Evolutionary conservation across 768 basidiomycete species (phyloP).

Genomic region (Xerocomus spinulosus): DNA sequence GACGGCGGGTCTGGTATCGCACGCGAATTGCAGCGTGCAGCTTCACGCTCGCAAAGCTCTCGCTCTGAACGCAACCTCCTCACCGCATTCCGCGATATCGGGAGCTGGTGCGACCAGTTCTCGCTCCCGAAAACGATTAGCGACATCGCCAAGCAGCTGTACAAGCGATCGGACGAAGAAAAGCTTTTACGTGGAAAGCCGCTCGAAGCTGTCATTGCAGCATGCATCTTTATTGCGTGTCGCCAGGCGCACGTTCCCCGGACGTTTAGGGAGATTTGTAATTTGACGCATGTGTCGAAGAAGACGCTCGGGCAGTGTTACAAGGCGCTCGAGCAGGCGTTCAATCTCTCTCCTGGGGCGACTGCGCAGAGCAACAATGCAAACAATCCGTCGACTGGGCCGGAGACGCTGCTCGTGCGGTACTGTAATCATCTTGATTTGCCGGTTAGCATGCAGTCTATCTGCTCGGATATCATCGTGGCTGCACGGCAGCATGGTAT

Average conservation of each 20-base stretch:
- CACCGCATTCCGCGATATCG: conserved; percentile 86
- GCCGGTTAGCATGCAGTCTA: conserved; percentile 74
- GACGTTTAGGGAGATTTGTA: conserved; percentile 94
- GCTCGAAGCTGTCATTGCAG: conserved; percentile 89
- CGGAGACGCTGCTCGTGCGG: conserved; percentile 85
- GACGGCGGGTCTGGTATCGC: conserved; percentile 94
- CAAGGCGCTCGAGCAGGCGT: conserved; percentile 82
- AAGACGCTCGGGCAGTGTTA: conserved; percentile 93
- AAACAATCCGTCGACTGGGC: conserved; percentile 52
- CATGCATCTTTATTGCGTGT: conserved; percentile 97
- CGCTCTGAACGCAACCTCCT: conserved; percentile 83
- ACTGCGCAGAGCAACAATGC: conserved; percentile 44
- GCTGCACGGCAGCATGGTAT: conserved; percentile 79
- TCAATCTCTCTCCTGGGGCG: conserved; percentile 82
- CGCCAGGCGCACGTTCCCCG: conserved; percentile 92
- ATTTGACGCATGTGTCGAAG: conserved; percentile 90
- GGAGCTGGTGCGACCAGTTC: conserved; percentile 93
- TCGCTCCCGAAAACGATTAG: conserved; percentile 89
- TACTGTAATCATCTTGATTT: conserved; percentile 92
- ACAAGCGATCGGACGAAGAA: conserved; percentile 96
- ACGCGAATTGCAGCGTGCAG: conserved; percentile 88
- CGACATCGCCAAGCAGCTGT: conserved; percentile 95
- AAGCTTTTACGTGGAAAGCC: conserved; percentile 89
- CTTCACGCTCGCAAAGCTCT: conserved; percentile 71
- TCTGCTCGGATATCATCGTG: conserved; percentile 78